Evolutionary conservation across 164 flowering plant genomes (phyloP), one percentile per base, ranked within the genome.

Genomic region (Kalanchoe fedtschenkoi): DNA sequence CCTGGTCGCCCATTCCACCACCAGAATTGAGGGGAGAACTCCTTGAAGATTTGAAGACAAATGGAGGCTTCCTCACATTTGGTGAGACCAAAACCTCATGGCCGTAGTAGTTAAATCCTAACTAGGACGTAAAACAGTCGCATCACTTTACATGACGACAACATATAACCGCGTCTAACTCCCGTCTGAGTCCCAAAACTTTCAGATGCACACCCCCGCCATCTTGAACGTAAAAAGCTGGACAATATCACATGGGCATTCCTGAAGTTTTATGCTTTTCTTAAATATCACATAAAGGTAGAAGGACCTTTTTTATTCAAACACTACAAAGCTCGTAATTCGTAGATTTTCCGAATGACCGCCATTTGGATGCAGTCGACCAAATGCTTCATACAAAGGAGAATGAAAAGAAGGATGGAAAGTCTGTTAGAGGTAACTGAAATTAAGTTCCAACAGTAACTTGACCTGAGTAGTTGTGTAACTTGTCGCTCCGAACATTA

Each of bases 1-100:
- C 61, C 67, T 91, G 97, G 96, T 84, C 97, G 57, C 88, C 97
- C 4, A 82, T 91, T 70, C 97, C 97, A 60, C 97, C 96, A 66
- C 78, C 81, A 54, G 96, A 86, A 65, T 68, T 90, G 65, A 83
- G 86, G 75, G 97, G 97, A 68, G 89, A 88, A 65, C 68, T 70
- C 32, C 66, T 86, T n/a, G 70, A 81, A 65, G 96, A 88, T 62
- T 71, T 91, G 68, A 86, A 76, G 72, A 91, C 95, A 34, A 91
- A 88, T 55, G 90, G 86, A 62, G 97, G 97, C 26, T 91, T 90
- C 71, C 82, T 91, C 61, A 78, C 98, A 65, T 89, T 91, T 65
- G 92, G 93, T 91, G 77, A 24, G 0, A 34, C 44, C 7, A 28
- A 9, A 29, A 22, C 17, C 38, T 34, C 29, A 17, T 54, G 17